Conservation (phyloP, 441 rosid genomes). For the Raphanus hybrid region DNA sequence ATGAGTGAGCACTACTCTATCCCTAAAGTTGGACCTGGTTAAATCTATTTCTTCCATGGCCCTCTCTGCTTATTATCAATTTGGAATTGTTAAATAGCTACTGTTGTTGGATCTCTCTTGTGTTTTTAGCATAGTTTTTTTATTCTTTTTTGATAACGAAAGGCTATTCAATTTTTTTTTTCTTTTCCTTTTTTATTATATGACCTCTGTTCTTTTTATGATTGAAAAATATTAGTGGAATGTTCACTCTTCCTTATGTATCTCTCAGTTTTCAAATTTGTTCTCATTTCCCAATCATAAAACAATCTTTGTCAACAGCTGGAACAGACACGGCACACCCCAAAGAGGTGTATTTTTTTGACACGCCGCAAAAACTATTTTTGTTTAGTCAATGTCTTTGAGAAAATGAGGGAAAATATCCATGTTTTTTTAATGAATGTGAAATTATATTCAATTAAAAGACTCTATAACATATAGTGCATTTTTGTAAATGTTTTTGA, state of each 20-base stretch:
- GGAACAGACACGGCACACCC: neutral
- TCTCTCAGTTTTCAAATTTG: neutral
- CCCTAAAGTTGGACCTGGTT: conserved; percentile 75
- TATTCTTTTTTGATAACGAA: too few species aligned
- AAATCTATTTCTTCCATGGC: conserved; percentile 14
- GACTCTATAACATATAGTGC: too few species aligned
- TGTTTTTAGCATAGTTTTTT: neutral
- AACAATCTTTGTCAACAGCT: neutral
- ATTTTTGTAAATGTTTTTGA: too few species aligned
- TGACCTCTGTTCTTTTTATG: conserved; percentile 10
- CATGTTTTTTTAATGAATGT: too few species aligned
- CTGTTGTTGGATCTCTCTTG: conserved; percentile 19
- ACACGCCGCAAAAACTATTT: neutral
- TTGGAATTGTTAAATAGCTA: conserved; percentile 8
- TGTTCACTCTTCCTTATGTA: too few species aligned
- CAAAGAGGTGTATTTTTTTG: neutral
- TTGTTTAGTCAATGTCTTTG: too few species aligned
- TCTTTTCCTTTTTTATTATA: neutral
- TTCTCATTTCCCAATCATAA: neutral
- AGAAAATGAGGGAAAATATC: too few species aligned
- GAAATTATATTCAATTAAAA: too few species aligned
- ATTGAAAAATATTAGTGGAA: neutral
- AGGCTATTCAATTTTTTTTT: too few species aligned
- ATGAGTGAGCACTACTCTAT: conserved; percentile 57
- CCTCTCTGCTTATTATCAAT: conserved; percentile 16